Evolutionary conservation across 2,329 filamentous ascomycete species (phyloP), one percentile per base, ranked within the genome.

Genomic region (Calonectria montana): DNA sequence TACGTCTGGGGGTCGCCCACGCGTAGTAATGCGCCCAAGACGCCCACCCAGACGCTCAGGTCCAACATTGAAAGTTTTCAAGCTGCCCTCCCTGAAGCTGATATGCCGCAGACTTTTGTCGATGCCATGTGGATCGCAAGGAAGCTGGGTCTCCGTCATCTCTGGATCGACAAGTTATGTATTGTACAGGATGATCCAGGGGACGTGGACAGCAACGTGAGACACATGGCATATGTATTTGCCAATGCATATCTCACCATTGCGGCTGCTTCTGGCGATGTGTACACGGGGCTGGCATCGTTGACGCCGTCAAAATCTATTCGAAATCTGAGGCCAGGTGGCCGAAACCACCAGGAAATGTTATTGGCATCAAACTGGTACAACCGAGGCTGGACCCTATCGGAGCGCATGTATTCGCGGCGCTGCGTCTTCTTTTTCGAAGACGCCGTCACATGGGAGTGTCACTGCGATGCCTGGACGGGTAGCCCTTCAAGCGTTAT

Each of bases 131-230:
- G 84, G 82, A 76, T 87, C 23, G 80, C 84, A 27, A 83, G 81
- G 72, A 86, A 86, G 77, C 78, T 87, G 13, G 83, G 83, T 1
- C 80, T 86, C 25, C 82, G 83, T 2, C 82, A 85, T 68, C 79
- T 88, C 23, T 88, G 86, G 87, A 83, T 88, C 39, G 86, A 88
- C 72, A 80, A 82, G 39, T 79, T 86, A 59, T 87, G 85, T 65
- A 85, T 87, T 67, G 81, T 85, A 6, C 86, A 88, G 74, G 84
- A 87, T 66, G 84, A 87, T 67, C 78, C 80, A 15, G 77, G 77
- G 23, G 83, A 85, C 71, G 82, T 82, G 75, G 82, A 83, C 29
- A 79, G 80, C n/a, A 83, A 87, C 65, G 78, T 86, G 53, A 79
- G 80, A 45, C 81, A 86, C 72, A 87, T 88, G 86, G 85, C 85